Percentiles rank a stretch among this genome's conserved stretches.
These are phyloP conservation scores for Spergularia bocconei DNA, from an alignment of 148 eudicot genomes.

Conservation along the genomic window DNA sequence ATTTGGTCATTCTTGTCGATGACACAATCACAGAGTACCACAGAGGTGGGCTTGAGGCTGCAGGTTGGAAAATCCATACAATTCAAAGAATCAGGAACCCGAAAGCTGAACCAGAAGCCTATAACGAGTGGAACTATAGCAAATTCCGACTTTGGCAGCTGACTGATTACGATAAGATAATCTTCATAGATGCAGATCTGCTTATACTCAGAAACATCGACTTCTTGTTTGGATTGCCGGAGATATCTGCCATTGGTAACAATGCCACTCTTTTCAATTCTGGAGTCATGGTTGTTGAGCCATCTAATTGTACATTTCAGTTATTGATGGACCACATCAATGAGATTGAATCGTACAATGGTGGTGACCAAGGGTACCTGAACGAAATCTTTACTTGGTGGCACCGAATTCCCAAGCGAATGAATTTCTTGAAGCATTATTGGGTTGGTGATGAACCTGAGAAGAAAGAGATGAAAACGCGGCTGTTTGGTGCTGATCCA, in stretches of 20 bases:
- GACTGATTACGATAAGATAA: conserved; percentile 87
- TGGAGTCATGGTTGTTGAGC: conserved; percentile 94
- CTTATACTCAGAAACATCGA: conserved; percentile 83
- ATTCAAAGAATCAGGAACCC: conserved; percentile 86
- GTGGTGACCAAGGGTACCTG: conserved; percentile 91
- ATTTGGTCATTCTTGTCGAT: conserved; percentile 88
- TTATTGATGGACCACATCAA: conserved; percentile 78
- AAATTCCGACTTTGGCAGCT: conserved; percentile 96
- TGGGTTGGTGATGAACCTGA: conserved; percentile 82
- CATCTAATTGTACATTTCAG: conserved; percentile 84
- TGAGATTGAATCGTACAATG: conserved; percentile 86
- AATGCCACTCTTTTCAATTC: conserved; percentile 86
- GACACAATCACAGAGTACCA: conserved; percentile 67
- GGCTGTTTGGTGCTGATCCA: conserved; percentile 74
- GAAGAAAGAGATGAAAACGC: conserved; percentile 65
- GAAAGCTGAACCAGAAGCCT: conserved; percentile 85
- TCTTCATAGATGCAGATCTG: conserved; percentile 89
- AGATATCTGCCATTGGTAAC: conserved; percentile 78
- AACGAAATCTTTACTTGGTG: conserved; percentile 97
- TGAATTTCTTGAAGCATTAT: conserved; percentile 83
- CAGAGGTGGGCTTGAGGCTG: conserved; percentile 73
- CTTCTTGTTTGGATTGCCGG: conserved; percentile 73
- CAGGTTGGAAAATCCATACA: conserved; percentile 80
- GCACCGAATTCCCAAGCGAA: conserved; percentile 81
- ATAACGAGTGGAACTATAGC: conserved; percentile 96